A percentile compares a stretch with the other conserved stretches of the same genome.
These are phyloP conservation scores for Tulasnella sp. DNA, from an alignment of 768 basidiomycete genomes.

Conservation along the genomic window DNA sequence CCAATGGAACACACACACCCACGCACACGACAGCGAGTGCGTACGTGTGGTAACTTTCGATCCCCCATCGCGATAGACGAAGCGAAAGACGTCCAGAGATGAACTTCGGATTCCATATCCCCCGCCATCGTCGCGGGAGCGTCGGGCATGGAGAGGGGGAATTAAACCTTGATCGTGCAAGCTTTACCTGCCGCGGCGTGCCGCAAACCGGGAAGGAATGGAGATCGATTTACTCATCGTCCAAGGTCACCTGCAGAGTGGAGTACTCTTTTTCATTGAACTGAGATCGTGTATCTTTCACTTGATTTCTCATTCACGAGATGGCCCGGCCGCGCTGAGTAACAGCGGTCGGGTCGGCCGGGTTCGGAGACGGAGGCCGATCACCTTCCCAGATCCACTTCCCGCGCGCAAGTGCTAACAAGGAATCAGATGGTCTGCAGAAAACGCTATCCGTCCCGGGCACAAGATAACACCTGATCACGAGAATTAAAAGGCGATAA, in stretches of 20 bases:
- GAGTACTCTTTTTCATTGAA: neutral
- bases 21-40: neutral
- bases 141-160: neutral
- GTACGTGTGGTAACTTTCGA: neutral
- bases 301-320: neutral
- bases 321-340: neutral
- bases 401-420: neutral
- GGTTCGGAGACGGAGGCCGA: conserved; percentile 8
- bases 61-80: conserved; percentile 2
- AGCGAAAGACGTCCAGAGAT: neutral
- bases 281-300: neutral
- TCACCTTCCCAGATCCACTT: neutral
- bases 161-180: neutral
- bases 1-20: neutral
- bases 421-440: neutral
- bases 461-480: conserved; percentile 2
- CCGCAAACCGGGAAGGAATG: neutral
- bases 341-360: conserved; percentile 9
- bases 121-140: conserved; percentile 12
- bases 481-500: neutral
- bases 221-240: neutral
- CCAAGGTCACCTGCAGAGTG: neutral
- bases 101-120: neutral
- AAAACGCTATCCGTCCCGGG: neutral
- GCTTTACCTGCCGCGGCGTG: neutral